A percentile compares a stretch with the other conserved stretches of the same genome.
Evolutionary conservation across 192 early-diverging fungal genomes (phyloP).

Genomic region (Thoreauomyces humboldtii): DNA sequence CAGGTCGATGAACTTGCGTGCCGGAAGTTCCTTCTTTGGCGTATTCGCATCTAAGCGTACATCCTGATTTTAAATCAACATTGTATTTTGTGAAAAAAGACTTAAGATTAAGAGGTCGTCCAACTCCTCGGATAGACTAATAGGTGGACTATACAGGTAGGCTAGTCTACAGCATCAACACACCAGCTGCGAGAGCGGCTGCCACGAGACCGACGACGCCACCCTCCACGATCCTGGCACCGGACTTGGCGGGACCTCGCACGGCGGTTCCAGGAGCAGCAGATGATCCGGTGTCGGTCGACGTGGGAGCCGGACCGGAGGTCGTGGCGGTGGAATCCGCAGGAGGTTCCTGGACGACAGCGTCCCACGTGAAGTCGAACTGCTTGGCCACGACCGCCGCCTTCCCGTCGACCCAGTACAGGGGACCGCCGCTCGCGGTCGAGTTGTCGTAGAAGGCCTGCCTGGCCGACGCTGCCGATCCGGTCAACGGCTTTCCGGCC

Average conservation of each 20-base stretch:
- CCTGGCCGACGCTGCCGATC: neutral
- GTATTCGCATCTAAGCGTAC: no score
- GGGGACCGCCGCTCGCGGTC: neutral
- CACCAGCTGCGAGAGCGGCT: neutral
- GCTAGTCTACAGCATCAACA: neutral
- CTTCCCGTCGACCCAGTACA: neutral
- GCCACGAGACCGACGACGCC: neutral
- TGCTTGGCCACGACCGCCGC: neutral
- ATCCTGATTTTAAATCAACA: no score
- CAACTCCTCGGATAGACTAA: no score
- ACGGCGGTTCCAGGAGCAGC: neutral
- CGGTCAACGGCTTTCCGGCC: neutral
- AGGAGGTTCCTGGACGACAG: slow-evolving; percentile 2
- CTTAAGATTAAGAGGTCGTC: no score
- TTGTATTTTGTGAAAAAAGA: no score
- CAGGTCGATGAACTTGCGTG: no score
- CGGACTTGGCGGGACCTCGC: neutral
- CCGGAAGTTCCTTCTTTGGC: no score
- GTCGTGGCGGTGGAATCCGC: neutral
- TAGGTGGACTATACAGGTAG: no score
- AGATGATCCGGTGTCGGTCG: neutral
- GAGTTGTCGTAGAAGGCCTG: neutral
- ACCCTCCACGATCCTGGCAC: neutral
- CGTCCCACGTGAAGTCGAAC: slow-evolving; percentile 3
- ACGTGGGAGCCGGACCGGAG: neutral